Conservation (phyloP, 2,329 filamentous ascomycete genomes). For the Cladosporium sp. region DNA sequence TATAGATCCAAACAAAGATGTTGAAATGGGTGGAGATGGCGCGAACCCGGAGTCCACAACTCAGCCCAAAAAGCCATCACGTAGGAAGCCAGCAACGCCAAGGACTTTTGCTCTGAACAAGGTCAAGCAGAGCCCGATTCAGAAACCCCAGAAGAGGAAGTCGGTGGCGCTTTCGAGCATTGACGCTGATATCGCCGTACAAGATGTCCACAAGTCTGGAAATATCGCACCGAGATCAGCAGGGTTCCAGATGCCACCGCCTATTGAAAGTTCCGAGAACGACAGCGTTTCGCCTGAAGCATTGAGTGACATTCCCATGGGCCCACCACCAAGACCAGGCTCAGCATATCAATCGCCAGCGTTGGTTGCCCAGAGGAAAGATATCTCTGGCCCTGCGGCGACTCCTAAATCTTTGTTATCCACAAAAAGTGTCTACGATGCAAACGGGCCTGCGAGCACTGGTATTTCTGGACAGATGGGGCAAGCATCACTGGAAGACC, state of each 20-base stretch:
- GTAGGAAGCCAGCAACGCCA: conserved; percentile 56
- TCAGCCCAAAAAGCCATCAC: conserved; percentile 47
- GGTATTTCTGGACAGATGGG: conserved; percentile 24
- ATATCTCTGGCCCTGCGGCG: conserved; percentile 29
- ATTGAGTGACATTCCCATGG: conserved; percentile 50
- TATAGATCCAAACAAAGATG: conserved; percentile 44
- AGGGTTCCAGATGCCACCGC: conserved; percentile 27
- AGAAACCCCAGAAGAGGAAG: conserved; percentile 62
- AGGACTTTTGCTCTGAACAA: conserved; percentile 41
- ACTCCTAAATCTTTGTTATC: conserved; percentile 39
- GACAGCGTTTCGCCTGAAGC: conserved; percentile 56
- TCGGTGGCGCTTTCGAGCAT: conserved; percentile 49
- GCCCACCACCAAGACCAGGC: conserved; percentile 63
- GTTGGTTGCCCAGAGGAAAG: conserved; percentile 57
- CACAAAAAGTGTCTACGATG: conserved; percentile 25
- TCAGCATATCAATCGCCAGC: conserved; percentile 68
- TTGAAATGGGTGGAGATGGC: conserved; percentile 46
- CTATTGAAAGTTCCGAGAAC: conserved; percentile 44
- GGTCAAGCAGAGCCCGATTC: conserved; percentile 71
- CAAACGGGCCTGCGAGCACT: conserved; percentile 14
- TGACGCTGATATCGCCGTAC: conserved; percentile 46
- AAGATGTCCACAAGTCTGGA: conserved; percentile 39
- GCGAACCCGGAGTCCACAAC: conserved; percentile 26
- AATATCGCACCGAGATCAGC: conserved; percentile 32
- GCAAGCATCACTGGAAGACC: conserved; percentile 56